Evolutionary conservation across 139 green algal genomes (phyloP).

Genomic region (Micromonas commoda): DNA sequence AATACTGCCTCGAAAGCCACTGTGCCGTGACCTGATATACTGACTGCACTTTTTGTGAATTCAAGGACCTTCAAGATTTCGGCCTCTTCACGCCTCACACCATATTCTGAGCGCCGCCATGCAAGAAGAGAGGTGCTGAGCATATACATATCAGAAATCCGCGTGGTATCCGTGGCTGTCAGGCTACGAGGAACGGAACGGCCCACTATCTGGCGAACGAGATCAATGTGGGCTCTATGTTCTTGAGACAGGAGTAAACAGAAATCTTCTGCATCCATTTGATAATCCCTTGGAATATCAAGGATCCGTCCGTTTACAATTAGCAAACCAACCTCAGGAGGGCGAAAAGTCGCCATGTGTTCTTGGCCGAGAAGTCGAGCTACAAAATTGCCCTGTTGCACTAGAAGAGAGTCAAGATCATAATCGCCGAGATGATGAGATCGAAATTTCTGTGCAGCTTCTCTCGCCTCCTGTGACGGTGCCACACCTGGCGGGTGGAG

Average conservation of each 20-base stretch:
- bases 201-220: neutral
- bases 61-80: neutral
- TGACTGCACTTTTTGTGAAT: conserved; percentile 7
- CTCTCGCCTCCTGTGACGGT: too few species aligned
- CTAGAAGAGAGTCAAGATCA: neutral
- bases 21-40: neutral
- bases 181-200: neutral
- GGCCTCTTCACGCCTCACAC: neutral
- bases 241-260: neutral
- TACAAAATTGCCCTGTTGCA: neutral
- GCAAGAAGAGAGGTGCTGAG: too few species aligned
- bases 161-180: neutral
- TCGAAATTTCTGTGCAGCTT: neutral
- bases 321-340: neutral
- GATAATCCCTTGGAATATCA: neutral
- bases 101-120: neutral
- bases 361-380: neutral
- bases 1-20: conserved; percentile 41
- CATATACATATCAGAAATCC: neutral
- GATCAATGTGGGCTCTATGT: neutral
- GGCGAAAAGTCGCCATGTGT: neutral
- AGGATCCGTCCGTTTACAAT: conserved; percentile 9
- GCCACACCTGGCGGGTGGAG: too few species aligned
- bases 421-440: neutral
- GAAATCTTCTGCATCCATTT: conserved; percentile 11